Conservation (phyloP, 2,329 filamentous ascomycete species). For the Rhynchosporium agropyri region DNA sequence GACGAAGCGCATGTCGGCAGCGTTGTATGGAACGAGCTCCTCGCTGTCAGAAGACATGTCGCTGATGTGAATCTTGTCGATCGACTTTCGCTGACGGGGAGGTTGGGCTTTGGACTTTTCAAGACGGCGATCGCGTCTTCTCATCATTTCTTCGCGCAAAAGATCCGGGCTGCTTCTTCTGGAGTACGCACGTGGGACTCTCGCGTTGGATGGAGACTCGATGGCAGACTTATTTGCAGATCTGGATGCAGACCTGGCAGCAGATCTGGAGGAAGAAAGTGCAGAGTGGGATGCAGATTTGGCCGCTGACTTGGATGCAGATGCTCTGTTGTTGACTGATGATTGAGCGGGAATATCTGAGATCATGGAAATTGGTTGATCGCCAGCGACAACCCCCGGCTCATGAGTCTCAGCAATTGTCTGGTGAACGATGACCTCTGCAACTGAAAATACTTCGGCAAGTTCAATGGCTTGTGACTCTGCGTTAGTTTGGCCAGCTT, state of each 20-base stretch:
- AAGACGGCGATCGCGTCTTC: background rate
- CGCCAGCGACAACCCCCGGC: background rate
- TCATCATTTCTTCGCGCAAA: background rate
- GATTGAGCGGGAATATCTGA: background rate
- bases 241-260: background rate
- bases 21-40: background rate
- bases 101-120: background rate
- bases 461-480: too few species aligned
- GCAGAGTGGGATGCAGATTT: background rate
- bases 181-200: background rate
- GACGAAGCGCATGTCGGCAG: background rate
- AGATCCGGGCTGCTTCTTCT: background rate
- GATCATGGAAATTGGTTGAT: background rate
- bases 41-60: constrained; percentile 5
- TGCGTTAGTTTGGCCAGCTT: background rate
- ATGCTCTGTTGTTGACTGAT: background rate
- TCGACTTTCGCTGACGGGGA: background rate
- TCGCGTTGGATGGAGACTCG: background rate
- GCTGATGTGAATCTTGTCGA: background rate
- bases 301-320: constrained; percentile 3
- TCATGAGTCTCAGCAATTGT: background rate
- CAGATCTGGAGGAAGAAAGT: background rate
- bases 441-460: background rate
- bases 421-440: background rate
- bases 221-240: background rate